phyloP scores from a whole-genome alignment of 139 green algal species.

The Marvania coccoides region DNA sequence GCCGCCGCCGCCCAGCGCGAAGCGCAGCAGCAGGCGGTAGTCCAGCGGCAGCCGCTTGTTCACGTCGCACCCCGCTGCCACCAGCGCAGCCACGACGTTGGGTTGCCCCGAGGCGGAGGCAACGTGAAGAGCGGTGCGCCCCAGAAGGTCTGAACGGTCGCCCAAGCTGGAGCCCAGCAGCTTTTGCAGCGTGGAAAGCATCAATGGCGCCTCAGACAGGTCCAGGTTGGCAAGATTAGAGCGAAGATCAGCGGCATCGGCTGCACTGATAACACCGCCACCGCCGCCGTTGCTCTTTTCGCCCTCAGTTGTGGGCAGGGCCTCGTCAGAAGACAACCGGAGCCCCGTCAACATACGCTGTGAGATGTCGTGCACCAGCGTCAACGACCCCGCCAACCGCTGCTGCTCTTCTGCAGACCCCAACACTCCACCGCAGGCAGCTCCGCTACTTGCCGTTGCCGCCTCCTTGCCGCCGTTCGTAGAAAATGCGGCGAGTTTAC shows the following conservation, averaged over 20 bases:
- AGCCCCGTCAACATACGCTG: background rate
- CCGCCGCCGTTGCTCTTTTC: background rate
- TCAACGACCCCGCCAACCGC: background rate
- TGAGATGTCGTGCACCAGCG: background rate
- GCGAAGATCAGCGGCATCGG: no score
- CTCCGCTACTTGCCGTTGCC: no score
- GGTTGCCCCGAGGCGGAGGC: background rate
- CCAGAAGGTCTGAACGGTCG: no score
- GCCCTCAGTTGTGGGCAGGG: background rate
- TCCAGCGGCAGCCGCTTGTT: background rate
- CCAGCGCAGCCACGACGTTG: background rate
- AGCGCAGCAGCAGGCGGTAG: background rate
- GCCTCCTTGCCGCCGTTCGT: no score
- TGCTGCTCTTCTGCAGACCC: background rate
- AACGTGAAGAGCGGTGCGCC: background rate
- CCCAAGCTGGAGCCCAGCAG: no score
- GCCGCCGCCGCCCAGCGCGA: background rate
- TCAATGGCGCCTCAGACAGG: no score
- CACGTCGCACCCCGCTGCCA: constrained; percentile 8
- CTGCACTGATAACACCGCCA: background rate
- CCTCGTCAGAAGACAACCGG: background rate
- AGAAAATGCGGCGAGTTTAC: no score
- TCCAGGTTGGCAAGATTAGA: no score
- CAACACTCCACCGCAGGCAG: no score
- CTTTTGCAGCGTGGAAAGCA: no score